Evolutionary conservation across 495 filamentous ascomycete species (phyloP), one percentile per base, ranked within the genome.

Genomic region (Pyronema domesticum): DNA sequence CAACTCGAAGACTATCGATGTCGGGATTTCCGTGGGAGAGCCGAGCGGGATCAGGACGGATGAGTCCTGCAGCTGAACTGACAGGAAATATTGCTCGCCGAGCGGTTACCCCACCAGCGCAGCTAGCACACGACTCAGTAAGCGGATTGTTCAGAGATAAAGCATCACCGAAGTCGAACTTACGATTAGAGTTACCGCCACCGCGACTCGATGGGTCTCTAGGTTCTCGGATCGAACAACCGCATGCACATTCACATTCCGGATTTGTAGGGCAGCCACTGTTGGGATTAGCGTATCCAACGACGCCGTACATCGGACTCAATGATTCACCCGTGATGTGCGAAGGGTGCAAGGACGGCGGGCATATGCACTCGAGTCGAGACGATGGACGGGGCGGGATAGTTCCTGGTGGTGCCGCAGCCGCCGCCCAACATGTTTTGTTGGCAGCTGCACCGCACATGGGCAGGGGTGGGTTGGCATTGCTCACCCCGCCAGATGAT

Each of bases 401-500:
- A 33, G 56, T 60, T 53, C 46, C 54, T 39, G 62, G 62, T 42
- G 62, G 62, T 37, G 62, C 62, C 13, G 51, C 62, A 37, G 57
- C 61, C n/a, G 61, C 61, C 23, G 52, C 52, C 37, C 52, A 46
- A 36, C 52, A 46, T 34, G 37, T 36, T 15, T 53, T 65, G 39
- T 42, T 65, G 14, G 62, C 62, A 35, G 58, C 62, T 34, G 64
- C 54, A 42, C 58, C 62, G 34, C 62, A 65, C 53, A 37, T 64
- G 34, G 62, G 58, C 39, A 59, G 58, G 51, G 62, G 62, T 51
- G 62, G 62, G 42, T 56, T 63, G 55, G 62, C 62, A 54, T 55
- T 67, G 36, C 37, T 67, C 15, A 67, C 65, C 18, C 65, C 65
- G 46, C 65, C 65, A 8, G 65, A 67, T 43, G 65, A 67, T 58